Evolutionary conservation across 2,329 filamentous ascomycete genomes (phyloP), one percentile per base, ranked within the genome.

Genomic region (Celoporthe dispersa): DNA sequence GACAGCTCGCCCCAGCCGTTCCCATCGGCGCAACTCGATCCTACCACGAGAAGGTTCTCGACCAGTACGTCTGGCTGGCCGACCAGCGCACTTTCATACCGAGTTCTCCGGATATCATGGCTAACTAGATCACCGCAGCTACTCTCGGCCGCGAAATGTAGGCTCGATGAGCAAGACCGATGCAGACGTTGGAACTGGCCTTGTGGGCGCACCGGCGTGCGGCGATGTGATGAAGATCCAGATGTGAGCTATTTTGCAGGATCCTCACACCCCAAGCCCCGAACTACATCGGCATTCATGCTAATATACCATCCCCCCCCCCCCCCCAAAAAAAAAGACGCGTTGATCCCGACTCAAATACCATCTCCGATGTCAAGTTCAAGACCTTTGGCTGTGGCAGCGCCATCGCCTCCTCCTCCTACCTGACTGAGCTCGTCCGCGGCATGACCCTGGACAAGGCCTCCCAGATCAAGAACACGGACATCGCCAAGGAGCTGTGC

Each of bases 391-490:
- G 94, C 59, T 98, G 94, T 80, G 94, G 94, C 68, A 94, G 91
- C 39, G 96, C 96, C 74, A 99, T 99, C 81, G 96, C 96, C 59
- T 95, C 92, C 73, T 97, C 92, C 71, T 96, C 92, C 78, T 99
- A 99, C 80, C 83, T 99, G 77, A 99, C 96, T 11, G 94, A 97
- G 82, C 85, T 99, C 71, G 94, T 99, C 73, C 89, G 94, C 73
- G 96, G 96, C 72, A 99, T 98, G 95, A 97, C 92, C 19, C 83
- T 99, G 74, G 96, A 99, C 76, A 94, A 99, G 80, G 96, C 97
- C 44, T 90, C 91, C 68, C 91, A 92, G 83, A 93, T 99, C 76
- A 92, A 94, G 84, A 99, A 99, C 83, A 97, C 95, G 3, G 94
- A 99, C 83, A 99, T 99, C 79, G 96, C 96, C 51, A 97, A 97